Base-by-base conservation (phyloP, 345 rosid species). In the Acer saccharum region DNA sequence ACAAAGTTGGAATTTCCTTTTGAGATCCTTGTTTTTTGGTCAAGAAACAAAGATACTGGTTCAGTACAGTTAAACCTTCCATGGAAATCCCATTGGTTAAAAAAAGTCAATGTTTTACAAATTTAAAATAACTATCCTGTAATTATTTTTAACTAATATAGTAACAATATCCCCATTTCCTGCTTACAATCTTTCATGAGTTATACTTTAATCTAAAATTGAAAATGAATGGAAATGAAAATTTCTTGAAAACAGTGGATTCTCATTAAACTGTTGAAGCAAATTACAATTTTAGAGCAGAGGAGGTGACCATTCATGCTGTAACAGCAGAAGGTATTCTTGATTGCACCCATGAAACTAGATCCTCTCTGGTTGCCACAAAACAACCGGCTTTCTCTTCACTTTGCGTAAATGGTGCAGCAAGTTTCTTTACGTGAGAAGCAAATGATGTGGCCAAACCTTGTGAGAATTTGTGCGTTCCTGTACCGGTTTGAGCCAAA, bases 381-480 rank as follows among this genome's bases (percentile, higher is more conserved):
- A 93, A 95, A 72, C 79, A 74, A 81, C 98, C 97, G 0, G 89
- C 82, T 73, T 62, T 88, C 62, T 91, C 93, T 79, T 85, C 86
- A 14, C 92, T 88, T 75, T 68, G 94, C 85, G 69, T 86, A 71
- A 93, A 95, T 10, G 98, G 99, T 46, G 89, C 96, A 63, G 90
- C 83, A 7, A 95, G 88, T 66, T 87, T 82, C 64, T 89, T 77
- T 72, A 89, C 77, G 65, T 89, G 98, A 64, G 91, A 83, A 68
- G 94, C 93, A 9, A 93, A 91, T n/a, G 94, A 83, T 79, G 80
- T 90, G 4, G 87, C 94, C 71, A 92, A 81, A 72, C 99, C 99
- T 77, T 87, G 97, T 2, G 98, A 85, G 76, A 91, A 91, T 80
- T 86, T 92, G 77, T 92, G 97, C 44, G 94, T 90, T 81, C 99